Evolutionary conservation across 2,329 filamentous ascomycete genomes (phyloP).

Genomic region (Cordyceps sp.): DNA sequence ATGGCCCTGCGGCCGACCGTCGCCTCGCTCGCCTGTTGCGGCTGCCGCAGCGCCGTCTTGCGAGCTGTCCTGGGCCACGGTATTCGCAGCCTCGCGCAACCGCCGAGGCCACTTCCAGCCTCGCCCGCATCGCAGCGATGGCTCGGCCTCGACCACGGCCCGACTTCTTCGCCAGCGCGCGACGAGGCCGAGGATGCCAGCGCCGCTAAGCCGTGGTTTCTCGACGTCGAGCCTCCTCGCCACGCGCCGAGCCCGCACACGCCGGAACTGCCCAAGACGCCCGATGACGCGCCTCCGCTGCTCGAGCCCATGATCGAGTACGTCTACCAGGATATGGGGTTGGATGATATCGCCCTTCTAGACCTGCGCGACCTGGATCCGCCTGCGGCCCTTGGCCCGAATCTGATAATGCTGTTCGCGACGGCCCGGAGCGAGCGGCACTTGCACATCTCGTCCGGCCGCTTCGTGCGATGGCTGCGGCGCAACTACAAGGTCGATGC

Average conservation of each 20-base stretch:
- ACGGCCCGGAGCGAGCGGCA: constrained; percentile 88
- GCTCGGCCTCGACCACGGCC: constrained; percentile 3
- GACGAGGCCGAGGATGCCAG: constrained; percentile 6
- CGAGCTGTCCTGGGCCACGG: constrained; percentile 11
- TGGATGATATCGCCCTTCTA: constrained; percentile 65
- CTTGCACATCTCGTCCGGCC: constrained; percentile 76
- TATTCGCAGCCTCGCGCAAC: constrained; percentile 9
- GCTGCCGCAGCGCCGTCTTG: constrained; percentile 13
- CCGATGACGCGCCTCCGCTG: constrained; percentile 52
- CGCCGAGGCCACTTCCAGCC: constrained; percentile 4
- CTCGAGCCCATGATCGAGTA: constrained; percentile 59
- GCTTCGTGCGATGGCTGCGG: constrained; percentile 75
- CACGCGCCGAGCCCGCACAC: constrained; percentile 31
- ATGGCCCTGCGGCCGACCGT: constrained; percentile 16
- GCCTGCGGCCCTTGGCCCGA: constrained; percentile 71
- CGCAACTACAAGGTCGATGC: constrained; percentile 56
- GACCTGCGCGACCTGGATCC: constrained; percentile 77
- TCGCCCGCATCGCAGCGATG: constrained; percentile 1
- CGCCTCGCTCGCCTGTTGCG: constrained; percentile 13
- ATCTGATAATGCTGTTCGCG: constrained; percentile 82
- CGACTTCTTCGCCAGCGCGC: constrained; percentile 4
- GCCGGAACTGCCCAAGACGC: constrained; percentile 35
- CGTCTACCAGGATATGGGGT: constrained; percentile 66
- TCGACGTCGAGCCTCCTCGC: constrained; percentile 50
- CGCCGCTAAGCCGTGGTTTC: constrained; percentile 58